Conservation (phyloP, 163 green algal species). For the Coccomyxa subellipsoidea region DNA sequence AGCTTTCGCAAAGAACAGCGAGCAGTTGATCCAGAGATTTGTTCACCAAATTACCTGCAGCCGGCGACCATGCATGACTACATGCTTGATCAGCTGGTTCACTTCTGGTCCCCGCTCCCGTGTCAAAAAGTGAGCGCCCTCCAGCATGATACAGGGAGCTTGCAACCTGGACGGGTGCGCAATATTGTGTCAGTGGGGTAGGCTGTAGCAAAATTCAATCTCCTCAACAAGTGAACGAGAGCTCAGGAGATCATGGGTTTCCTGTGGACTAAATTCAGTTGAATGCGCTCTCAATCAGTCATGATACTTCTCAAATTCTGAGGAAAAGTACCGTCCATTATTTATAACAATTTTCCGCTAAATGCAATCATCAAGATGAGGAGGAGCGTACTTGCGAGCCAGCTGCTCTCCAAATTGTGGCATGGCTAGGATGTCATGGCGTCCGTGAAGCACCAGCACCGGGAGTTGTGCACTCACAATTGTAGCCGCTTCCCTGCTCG, state of each 20-base stretch:
- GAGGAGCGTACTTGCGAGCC: conserved; percentile 9
- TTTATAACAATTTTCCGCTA: too few species aligned
- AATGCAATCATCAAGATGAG: too few species aligned
- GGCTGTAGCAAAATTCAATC: too few species aligned
- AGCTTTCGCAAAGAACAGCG: not conserved
- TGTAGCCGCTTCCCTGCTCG: conserved; percentile 16
- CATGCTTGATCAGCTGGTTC: conserved; percentile 26
- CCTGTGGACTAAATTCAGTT: too few species aligned
- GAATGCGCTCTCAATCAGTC: too few species aligned
- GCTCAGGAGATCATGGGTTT: too few species aligned
- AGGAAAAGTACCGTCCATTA: too few species aligned
- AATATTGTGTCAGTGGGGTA: too few species aligned
- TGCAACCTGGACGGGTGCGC: conserved; percentile 18
- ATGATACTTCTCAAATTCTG: too few species aligned
- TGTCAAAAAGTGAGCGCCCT: conserved; percentile 48
- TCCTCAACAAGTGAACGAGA: not conserved
- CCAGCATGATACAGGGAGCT: conserved; percentile 44
- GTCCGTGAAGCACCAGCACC: conserved; percentile 46
- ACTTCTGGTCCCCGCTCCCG: conserved; percentile 41
- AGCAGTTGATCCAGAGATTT: not conserved
- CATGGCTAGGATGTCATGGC: conserved; percentile 47
- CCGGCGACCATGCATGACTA: conserved; percentile 15
- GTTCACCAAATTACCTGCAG: not conserved
- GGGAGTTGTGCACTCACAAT: conserved; percentile 35
- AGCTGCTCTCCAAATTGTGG: conserved; percentile 31